Base-by-base conservation (phyloP, 2,329 filamentous ascomycete genomes). In the Biscogniauxia marginata region DNA sequence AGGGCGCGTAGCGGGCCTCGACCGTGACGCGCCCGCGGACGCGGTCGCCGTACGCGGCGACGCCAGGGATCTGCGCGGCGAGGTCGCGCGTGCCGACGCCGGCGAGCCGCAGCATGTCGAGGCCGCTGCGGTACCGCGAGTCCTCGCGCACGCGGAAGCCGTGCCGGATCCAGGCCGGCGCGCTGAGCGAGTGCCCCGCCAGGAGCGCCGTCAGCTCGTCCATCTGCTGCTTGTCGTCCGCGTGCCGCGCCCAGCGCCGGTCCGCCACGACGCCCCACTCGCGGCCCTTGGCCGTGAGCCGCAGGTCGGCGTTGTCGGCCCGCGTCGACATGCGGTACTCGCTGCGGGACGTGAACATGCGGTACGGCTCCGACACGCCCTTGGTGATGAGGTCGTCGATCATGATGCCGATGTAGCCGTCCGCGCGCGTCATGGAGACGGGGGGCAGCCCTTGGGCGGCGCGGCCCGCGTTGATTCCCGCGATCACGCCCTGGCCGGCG, bases 351-450 rank as follows among this genome's bases (percentile, higher is more conserved):
- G 95, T 99, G 77, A 99, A 99, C 93, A 99, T 98, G 63, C 95
- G 86, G 74, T 99, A 99, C 1, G 95, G 95, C 70, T 99, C 95
- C 2, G 90, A 93, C 24, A 99, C 95, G 49, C 95, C 95, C 74
- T 97, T 98, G 20, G 93, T 98, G 69, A 96, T 87, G 39, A 99
- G 84, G 71, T 99, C 95, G 73, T 99, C 95, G 67, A 99, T 93
- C 92, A 99, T 96, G 75, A 99, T 89, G 63, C 95, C 95, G 68
- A 99, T 98, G 73, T 97, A 99, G 11, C 91, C 92, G 72, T 99
- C 93, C 1, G 89, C 87, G 61, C 95, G 84, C 7, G 87, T 87
- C 24, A 99, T 77, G 0, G 83, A 83, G 58, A 96, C 79, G 0
- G 86, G 81, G 1, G 79, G 72, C 56, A 88, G 84, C 1, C 83